Conservation (phyloP, 2,329 filamentous ascomycete genomes). For the Podosphaera fusca region DNA sequence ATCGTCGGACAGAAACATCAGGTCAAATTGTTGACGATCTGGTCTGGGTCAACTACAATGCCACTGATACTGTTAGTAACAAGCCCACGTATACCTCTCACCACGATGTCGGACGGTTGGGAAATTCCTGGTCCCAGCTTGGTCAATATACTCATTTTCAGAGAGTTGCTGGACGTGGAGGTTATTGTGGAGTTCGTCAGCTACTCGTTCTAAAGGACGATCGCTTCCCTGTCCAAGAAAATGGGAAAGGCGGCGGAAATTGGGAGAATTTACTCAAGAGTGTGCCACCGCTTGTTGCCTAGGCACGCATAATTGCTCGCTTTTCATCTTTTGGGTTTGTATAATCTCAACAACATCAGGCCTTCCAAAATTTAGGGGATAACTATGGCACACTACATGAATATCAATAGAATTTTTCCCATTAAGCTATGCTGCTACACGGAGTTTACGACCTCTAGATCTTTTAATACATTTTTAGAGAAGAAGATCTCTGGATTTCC, state of each 20-base stretch:
- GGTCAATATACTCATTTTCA: background rate
- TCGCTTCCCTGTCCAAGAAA: background rate
- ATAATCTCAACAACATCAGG: too few species aligned
- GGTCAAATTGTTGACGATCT: conserved; percentile 30
- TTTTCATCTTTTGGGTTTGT: too few species aligned
- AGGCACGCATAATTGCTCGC: background rate
- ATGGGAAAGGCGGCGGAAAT: conserved; percentile 1
- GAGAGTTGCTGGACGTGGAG: background rate
- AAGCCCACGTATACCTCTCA: background rate
- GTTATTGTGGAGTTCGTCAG: conserved; percentile 2
- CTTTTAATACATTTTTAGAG: too few species aligned
- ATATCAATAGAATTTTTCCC: too few species aligned
- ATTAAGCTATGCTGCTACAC: too few species aligned
- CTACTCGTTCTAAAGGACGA: conserved; percentile 1
- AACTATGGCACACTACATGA: too few species aligned
- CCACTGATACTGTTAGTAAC: background rate
- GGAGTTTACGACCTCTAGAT: too few species aligned
- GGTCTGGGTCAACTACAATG: conserved; percentile 20
- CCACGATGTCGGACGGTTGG: background rate
- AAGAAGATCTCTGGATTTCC: too few species aligned
- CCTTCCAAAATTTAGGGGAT: too few species aligned
- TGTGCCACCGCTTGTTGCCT: conserved; percentile 1
- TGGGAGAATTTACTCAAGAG: conserved; percentile 2
- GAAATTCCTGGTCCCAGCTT: background rate
- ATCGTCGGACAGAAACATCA: conserved; percentile 32